phyloP scores from a whole-genome alignment of 140 eudicot genomes.

The Erigeron philadelphicus region DNA sequence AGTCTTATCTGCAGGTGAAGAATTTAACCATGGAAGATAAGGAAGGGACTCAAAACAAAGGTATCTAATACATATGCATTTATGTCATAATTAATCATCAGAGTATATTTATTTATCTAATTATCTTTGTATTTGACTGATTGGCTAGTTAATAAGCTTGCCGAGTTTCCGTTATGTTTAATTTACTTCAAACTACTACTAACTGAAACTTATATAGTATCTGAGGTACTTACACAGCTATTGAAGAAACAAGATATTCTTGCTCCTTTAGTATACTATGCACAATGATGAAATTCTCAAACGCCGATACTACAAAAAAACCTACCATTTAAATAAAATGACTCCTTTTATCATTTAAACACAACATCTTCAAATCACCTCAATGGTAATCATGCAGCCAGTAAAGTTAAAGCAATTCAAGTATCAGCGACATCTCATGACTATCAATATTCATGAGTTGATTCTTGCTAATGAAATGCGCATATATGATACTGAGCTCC shows the following conservation, averaged over 20 bases:
- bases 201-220: not conserved
- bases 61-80: not conserved
- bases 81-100: not conserved
- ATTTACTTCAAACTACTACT: not conserved
- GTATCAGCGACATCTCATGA: not conserved
- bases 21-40: not conserved
- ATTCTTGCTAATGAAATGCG: not conserved
- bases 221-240: not conserved
- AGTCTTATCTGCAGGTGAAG: not conserved
- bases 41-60: not conserved
- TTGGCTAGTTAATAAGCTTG: not conserved
- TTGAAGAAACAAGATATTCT: not conserved
- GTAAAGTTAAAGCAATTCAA: not conserved
- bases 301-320: not conserved
- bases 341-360: not conserved
- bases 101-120: not conserved
- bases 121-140: conserved; percentile 2
- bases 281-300: conserved; percentile 3
- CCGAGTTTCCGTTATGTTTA: not conserved
- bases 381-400: not conserved
- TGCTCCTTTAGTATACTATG: conserved; percentile 1
- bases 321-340: not conserved
- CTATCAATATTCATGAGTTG: not conserved
- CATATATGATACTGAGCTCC: not conserved
- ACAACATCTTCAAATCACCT: conserved; percentile 1